phyloP scores from a whole-genome alignment of 306 rosid species.

The Pueraria montana region DNA sequence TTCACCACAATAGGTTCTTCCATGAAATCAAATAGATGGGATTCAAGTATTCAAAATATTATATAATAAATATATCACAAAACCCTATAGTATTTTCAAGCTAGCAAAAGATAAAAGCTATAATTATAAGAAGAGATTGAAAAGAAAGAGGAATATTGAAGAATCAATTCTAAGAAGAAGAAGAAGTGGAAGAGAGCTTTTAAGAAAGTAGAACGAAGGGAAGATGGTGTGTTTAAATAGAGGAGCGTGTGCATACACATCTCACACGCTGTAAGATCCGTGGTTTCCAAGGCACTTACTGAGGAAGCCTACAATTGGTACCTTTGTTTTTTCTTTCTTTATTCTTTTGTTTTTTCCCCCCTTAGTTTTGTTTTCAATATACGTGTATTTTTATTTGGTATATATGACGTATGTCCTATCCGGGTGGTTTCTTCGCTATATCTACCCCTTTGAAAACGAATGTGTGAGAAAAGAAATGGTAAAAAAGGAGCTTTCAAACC shows the following conservation, averaged over 20 bases:
- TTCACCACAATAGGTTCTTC: slow-evolving; percentile 67
- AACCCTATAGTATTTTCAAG: slow-evolving; percentile 1
- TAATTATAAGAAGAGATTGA: neutral
- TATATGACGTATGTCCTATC: slow-evolving; percentile 55
- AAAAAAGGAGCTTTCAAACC: slow-evolving; percentile 46
- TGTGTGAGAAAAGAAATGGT: slow-evolving; percentile 46
- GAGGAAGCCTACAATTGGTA: slow-evolving; percentile 57
- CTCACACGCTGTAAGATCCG: slow-evolving; percentile 68
- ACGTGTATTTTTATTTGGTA: slow-evolving; percentile 46
- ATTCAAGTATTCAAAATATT: neutral
- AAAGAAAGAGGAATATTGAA: slow-evolving; percentile 1
- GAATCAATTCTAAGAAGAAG: slow-evolving; percentile 11
- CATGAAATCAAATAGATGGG: slow-evolving; percentile 39
- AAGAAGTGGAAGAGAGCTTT: slow-evolving; percentile 47
- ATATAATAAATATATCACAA: neutral
- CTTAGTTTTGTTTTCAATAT: neutral
- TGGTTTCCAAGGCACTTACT: slow-evolving; percentile 78
- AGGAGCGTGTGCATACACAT: slow-evolving; percentile 57
- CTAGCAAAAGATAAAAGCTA: neutral
- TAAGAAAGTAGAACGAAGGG: slow-evolving; percentile 61
- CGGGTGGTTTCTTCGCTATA: slow-evolving; percentile 60
- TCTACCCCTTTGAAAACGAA: slow-evolving; percentile 68
- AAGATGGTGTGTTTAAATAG: slow-evolving; percentile 62
- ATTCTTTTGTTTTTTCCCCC: neutral
- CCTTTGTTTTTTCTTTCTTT: neutral